These are phyloP conservation scores for Xylaria sp. DNA, from an alignment of 2,329 filamentous ascomycete species.

Conservation along the genomic window DNA sequence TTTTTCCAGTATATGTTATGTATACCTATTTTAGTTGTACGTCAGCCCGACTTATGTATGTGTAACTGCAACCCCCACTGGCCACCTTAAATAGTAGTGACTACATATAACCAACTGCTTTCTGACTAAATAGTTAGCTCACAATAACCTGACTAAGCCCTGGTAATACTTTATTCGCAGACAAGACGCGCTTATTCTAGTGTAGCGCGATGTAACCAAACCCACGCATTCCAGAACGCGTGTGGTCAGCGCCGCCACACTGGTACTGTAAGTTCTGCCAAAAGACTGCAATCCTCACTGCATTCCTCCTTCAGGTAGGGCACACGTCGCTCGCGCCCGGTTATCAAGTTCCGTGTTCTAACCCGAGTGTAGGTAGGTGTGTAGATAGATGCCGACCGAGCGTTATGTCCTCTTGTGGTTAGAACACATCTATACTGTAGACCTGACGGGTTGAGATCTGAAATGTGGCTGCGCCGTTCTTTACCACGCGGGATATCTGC, in stretches of 20 bases:
- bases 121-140: not conserved
- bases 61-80: conserved; percentile 7
- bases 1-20: not conserved
- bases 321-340: not conserved
- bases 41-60: conserved; percentile 6
- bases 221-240: not conserved
- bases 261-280: not conserved
- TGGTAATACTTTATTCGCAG: not conserved
- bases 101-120: conserved; percentile 1
- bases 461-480: not conserved
- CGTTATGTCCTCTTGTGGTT: conserved; percentile 9
- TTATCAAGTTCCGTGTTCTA: not conserved
- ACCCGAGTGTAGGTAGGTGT: not conserved
- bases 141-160: conserved; percentile 12
- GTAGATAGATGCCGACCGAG: not conserved
- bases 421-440: not conserved
- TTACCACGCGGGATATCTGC: not conserved
- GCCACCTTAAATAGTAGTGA: conserved; percentile 7
- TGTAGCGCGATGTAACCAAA: not conserved
- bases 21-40: not conserved
- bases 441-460: not conserved
- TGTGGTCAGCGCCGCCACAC: conserved; percentile 1
- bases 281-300: not conserved
- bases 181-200: not conserved
- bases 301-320: not conserved